A percentile compares a stretch with the other conserved stretches of the same genome.
Evolutionary conservation across 176 grass and related monocot species (phyloP).

Genomic region (Cenchrus purpureus): DNA sequence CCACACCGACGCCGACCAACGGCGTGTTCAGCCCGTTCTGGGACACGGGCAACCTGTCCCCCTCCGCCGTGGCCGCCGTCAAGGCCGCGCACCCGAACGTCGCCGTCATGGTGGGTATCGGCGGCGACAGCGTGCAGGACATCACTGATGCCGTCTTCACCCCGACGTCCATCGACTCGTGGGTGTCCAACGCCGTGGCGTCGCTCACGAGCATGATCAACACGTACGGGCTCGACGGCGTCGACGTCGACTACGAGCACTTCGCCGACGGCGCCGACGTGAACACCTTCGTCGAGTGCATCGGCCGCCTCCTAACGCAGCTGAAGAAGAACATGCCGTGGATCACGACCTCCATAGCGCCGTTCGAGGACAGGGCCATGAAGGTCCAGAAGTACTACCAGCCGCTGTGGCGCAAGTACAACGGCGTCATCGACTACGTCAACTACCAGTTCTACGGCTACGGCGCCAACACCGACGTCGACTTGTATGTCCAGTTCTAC

Average conservation of each 20-base stretch:
- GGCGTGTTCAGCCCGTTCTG: slow-evolving; percentile 52
- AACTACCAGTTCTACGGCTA: slow-evolving; percentile 90
- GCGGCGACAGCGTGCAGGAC: slow-evolving; percentile 32
- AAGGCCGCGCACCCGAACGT: slow-evolving; percentile 40
- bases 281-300: slow-evolving; percentile 48
- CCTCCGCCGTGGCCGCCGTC: neutral
- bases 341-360: slow-evolving; percentile 60
- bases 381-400: slow-evolving; percentile 54
- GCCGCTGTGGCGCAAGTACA: slow-evolving; percentile 53
- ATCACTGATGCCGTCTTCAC: slow-evolving; percentile 8
- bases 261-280: slow-evolving; percentile 10
- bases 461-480: slow-evolving; percentile 40
- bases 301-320: slow-evolving; percentile 42
- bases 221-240: slow-evolving; percentile 53
- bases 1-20: slow-evolving; percentile 34
- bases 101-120: slow-evolving; percentile 37
- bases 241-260: slow-evolving; percentile 69
- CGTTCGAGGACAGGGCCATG: slow-evolving; percentile 27
- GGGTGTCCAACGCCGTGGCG: slow-evolving; percentile 55
- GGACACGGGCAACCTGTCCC: slow-evolving; percentile 35
- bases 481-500: slow-evolving; percentile 50
- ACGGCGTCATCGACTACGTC: slow-evolving; percentile 56
- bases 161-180: slow-evolving; percentile 28
- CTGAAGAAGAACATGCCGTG: slow-evolving; percentile 34
- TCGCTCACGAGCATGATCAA: slow-evolving; percentile 47